Conservation (phyloP, 2,329 filamentous ascomycete genomes). For the Pseudogymnoascus sp. region DNA sequence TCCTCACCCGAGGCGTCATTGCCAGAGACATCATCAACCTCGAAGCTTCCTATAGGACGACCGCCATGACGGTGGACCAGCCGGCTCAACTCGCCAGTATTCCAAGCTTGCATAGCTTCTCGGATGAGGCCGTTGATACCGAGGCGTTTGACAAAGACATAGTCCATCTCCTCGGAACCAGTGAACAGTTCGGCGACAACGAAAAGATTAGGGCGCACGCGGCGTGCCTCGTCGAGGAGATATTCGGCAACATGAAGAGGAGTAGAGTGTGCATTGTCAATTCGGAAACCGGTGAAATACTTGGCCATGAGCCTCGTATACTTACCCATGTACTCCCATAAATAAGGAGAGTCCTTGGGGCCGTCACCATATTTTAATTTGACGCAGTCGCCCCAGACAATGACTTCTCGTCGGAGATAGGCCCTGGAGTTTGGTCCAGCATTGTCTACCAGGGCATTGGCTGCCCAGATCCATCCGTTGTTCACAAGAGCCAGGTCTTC, state of each 20-base stretch:
- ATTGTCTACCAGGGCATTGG: constrained; percentile 88
- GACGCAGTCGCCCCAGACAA: constrained; percentile 97
- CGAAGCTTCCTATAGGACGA: constrained; percentile 91
- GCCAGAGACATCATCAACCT: constrained; percentile 75
- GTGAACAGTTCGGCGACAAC: constrained; percentile 94
- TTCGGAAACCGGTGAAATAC: constrained; percentile 89
- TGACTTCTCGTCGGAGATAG: constrained; percentile 93
- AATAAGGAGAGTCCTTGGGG: constrained; percentile 77
- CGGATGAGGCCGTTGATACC: constrained; percentile 87
- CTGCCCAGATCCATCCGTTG: constrained; percentile 98
- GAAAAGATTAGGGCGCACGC: constrained; percentile 77
- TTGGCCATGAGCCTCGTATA: constrained; percentile 90
- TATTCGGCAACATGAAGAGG: constrained; percentile 91
- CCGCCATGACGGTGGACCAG: constrained; percentile 91
- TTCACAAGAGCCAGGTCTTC: constrained; percentile 78
- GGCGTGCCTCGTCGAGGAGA: constrained; percentile 86
- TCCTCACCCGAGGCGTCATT: constrained; percentile 36
- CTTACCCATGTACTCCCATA: constrained; percentile 93
- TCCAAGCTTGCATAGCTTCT: constrained; percentile 98
- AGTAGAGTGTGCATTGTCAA: constrained; percentile 97
- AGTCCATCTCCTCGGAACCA: constrained; percentile 91
- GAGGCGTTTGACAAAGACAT: constrained; percentile 86
- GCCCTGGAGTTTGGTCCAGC: constrained; percentile 81
- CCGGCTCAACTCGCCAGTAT: constrained; percentile 81
- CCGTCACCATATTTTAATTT: constrained; percentile 83